Evolutionary conservation across 257 asterid genomes (phyloP), one percentile per base, ranked within the genome.

Genomic region (Leonotis leonurus): DNA sequence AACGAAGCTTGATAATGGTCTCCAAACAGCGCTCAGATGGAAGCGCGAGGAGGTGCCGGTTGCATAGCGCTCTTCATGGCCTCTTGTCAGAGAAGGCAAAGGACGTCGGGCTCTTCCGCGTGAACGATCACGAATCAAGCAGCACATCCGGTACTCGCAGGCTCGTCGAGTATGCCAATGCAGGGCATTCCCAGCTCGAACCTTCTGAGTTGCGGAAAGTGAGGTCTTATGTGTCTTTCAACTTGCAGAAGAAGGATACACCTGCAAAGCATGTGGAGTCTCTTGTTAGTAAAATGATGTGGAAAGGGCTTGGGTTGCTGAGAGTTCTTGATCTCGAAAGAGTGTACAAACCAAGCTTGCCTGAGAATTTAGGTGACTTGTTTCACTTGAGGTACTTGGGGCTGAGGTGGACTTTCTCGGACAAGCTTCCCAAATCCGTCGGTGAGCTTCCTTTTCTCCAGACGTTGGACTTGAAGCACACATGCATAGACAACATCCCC

Each of bases 271-370:
- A 69, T 25, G 68, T 69, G 25, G 36, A 29, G 4, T 13, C 37
- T 20, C 73, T 51, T 21, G 49, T 69, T 40, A 43, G 39, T 24
- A 60, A 41, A 0, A 60, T 69, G 68, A 29, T 66, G 32, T 52
- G 60, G 0, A 51, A 52, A 44, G 56, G 74, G 50, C 18, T 16
- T 2, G 64, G 64, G 26, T 25, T 62, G 64, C 64, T 69, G 49
- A 69, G 74, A 58, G 69, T 69, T 35, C 69, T 69, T 61, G 74
- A 69, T 61, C 74, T 69, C 22, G 74, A 69, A 54, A 64, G 74
- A 9, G 74, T 69, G 48, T 61, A 61, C 36, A 32, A 53, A 43
- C 69, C 74, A 32, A 41, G 69, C 43, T 69, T 69, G 64, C 74
- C 74, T 2, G 69, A 69, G 3, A 53, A 69, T 43, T 56, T 69